Evolutionary conservation across 306 rosid genomes (phyloP).

Genomic region (Glycyrrhiza uralensis): DNA sequence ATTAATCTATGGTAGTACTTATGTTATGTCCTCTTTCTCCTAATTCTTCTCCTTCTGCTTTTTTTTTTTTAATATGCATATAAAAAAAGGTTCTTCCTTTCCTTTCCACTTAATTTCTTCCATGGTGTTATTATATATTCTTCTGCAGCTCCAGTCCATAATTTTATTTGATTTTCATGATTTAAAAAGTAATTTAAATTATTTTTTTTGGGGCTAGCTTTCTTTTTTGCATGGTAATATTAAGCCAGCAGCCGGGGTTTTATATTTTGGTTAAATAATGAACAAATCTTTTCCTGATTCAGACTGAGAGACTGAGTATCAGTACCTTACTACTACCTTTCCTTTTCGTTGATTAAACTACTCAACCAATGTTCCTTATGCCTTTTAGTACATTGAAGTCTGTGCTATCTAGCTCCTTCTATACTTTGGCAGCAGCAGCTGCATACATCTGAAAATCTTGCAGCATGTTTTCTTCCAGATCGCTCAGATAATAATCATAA

Average conservation of each 20-base stretch:
- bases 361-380: constrained; percentile 84
- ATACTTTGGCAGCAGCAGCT: constrained; percentile 26
- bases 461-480: constrained; percentile 45
- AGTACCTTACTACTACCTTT: constrained; percentile 39
- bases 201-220: neutral
- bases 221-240: constrained; percentile 49
- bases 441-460: constrained; percentile 33
- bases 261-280: constrained; percentile 9
- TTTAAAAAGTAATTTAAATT: neutral
- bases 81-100: neutral
- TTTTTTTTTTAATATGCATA: neutral
- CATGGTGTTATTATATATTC: too few relatives aligned
- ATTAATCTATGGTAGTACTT: constrained; percentile 10
- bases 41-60: neutral
- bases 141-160: neutral
- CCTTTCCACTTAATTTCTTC: neutral
- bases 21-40: neutral
- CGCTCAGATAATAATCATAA: constrained; percentile 18
- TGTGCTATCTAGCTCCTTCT: constrained; percentile 42
- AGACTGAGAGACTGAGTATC: constrained; percentile 49
- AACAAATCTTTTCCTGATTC: constrained; percentile 40
- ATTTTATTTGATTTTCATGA: neutral
- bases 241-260: constrained; percentile 29
- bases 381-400: constrained; percentile 67
- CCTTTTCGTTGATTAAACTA: constrained; percentile 72